Evolutionary conservation across 1,284 basidiomycete species (phyloP), one percentile per base, ranked within the genome.

Genomic region (Ganoderma lingzhi): DNA sequence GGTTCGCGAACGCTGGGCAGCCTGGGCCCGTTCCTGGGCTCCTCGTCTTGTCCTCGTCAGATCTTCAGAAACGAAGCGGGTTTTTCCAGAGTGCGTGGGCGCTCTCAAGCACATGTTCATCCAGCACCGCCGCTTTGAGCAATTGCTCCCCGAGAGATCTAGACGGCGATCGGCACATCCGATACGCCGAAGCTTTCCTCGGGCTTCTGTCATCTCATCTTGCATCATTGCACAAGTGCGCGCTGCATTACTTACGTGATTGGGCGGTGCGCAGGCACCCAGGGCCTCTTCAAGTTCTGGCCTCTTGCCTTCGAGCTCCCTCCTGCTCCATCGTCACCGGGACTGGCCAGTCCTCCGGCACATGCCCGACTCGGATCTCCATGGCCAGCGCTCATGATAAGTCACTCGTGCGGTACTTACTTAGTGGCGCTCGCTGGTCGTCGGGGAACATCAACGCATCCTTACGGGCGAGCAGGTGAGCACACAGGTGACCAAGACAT

Each of bases 71-170:
- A 4, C 9, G 48, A 51, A 12, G 48, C 48, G 48, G 12, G 9
- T 51, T 51, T 48, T 51, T 51, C 48, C 48, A 51, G 10, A 28
- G 23, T 10, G 23, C 9, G 9, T 23, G 48, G n/a, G 48, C 48
- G 23, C 48, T 28, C 23, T 28, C 3, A 9, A 2, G 48, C 48
- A 51, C 48, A 51, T 51, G 48, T 8, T 19, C 48, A 12, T 14
- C 23, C 23, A 23, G 48, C 48, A 51, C 48, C 48, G 48, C 48
- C 12, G 48, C 23, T 10, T 51, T 37, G 17, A 35, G 56, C 56
- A 59, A 39, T 35, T 14, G 35, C 35, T 12, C 19, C 56, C 56
- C 56, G 17, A n/a, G 53, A 35, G 56, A 59, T 59, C 56, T 59
- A 19, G 56, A n/a, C 9, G 37, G 17, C 4, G 56, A 59, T 59